Evolutionary conservation across 169 alveolate species (phyloP).

Genomic region (Plasmodium knowlesi): DNA sequence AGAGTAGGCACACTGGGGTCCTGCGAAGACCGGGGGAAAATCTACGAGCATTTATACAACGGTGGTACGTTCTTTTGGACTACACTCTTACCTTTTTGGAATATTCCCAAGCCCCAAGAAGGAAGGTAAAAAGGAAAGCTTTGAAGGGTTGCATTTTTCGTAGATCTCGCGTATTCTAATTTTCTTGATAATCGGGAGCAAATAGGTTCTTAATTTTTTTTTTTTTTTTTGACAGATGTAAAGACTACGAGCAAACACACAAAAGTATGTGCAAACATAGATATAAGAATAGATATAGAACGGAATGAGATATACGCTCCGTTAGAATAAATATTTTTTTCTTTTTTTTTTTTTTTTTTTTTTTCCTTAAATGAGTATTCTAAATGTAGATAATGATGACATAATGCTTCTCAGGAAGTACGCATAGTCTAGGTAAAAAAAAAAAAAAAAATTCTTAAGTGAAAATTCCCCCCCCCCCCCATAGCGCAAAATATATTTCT

Average conservation of each 20-base stretch:
- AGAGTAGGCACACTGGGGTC: background rate
- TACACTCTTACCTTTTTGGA: constrained; percentile 1
- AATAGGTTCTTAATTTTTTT: background rate
- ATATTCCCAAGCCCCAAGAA: constrained; percentile 9
- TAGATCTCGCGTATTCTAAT: background rate
- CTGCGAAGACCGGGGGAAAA: background rate
- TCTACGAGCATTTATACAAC: background rate
- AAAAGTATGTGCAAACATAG: background rate
- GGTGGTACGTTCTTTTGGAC: background rate
- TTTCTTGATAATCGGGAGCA: background rate
- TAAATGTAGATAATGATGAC: background rate
- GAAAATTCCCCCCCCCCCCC: background rate
- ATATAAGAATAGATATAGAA: background rate
- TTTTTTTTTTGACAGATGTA: background rate
- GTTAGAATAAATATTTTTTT: background rate
- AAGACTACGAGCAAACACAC: background rate
- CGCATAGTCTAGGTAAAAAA: background rate
- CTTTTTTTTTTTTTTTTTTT: background rate
- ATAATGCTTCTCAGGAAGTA: background rate
- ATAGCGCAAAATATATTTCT: background rate
- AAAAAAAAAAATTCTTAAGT: background rate
- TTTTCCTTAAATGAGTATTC: background rate
- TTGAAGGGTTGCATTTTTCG: background rate
- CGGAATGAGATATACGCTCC: background rate
- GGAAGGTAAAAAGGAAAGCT: constrained; percentile 14